These are phyloP conservation scores for Penicillium psychrosexuale DNA, from an alignment of 2,329 filamentous ascomycete genomes.

Conservation along the genomic window DNA sequence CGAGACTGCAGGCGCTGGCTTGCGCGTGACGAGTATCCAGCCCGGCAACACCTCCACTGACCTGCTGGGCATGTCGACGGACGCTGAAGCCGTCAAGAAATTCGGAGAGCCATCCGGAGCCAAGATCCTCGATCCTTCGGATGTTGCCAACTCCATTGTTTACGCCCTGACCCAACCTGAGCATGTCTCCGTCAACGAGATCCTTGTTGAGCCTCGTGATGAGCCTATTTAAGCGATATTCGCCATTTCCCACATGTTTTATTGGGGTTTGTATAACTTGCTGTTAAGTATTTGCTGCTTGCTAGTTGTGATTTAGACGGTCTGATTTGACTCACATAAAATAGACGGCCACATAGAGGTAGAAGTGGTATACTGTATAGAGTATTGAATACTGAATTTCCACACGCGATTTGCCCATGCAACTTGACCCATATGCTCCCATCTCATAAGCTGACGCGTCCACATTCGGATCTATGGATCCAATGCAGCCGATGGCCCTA, in stretches of 20 bases:
- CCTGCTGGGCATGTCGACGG: constrained; percentile 70
- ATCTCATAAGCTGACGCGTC: background rate
- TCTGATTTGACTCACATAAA: constrained; percentile 1
- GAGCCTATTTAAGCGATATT: constrained; percentile 61
- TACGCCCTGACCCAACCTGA: constrained; percentile 71
- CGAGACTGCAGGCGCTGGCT: constrained; percentile 70
- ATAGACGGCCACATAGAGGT: constrained; percentile 5
- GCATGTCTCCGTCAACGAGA: constrained; percentile 76
- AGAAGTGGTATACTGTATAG: constrained; percentile 7
- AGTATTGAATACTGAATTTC: constrained; percentile 1
- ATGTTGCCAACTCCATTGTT: constrained; percentile 70
- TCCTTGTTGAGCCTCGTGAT: constrained; percentile 73
- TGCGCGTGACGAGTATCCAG: constrained; percentile 72
- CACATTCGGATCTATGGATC: background rate
- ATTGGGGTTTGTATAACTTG: background rate
- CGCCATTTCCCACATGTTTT: background rate
- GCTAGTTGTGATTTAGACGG: constrained; percentile 1
- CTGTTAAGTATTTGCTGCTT: background rate
- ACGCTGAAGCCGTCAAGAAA: constrained; percentile 72
- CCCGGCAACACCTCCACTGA: constrained; percentile 75
- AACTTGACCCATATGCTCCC: background rate
- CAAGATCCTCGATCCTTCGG: constrained; percentile 68
- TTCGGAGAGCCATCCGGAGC: constrained; percentile 73
- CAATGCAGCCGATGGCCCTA: background rate
- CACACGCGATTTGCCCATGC: constrained; percentile 7